Conservation (phyloP, 2,329 filamentous ascomycete species). For the Arthrocladium fulminans region DNA sequence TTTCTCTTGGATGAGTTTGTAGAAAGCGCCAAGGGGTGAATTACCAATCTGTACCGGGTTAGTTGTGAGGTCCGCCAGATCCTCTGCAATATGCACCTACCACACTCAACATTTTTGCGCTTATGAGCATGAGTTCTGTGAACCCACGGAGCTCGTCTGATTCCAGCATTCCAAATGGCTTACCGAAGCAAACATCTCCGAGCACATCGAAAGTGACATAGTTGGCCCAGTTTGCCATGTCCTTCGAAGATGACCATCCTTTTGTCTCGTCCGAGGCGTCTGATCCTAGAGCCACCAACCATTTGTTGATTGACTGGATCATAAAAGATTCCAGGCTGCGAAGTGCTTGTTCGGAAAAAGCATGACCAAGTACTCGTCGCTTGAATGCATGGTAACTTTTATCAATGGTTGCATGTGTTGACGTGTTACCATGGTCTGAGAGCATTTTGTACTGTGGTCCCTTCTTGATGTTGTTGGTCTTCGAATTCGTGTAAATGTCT, state of each 20-base stretch:
- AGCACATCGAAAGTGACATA: slow-evolving; percentile 46
- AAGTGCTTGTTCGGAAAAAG: slow-evolving; percentile 30
- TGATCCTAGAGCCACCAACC: slow-evolving; percentile 25
- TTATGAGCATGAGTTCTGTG: slow-evolving; percentile 27
- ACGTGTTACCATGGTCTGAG: slow-evolving; percentile 27
- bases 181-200: slow-evolving; percentile 37
- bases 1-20: neutral
- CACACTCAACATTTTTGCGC: slow-evolving; percentile 6
- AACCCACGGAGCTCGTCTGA: slow-evolving; percentile 36
- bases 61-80: neutral
- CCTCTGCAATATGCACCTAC: slow-evolving; percentile 5
- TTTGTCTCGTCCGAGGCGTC: slow-evolving; percentile 2
- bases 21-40: slow-evolving; percentile 1
- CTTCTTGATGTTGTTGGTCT: slow-evolving; percentile 39
- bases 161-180: slow-evolving; percentile 33
- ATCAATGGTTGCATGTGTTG: slow-evolving; percentile 31
- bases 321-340: slow-evolving; percentile 40
- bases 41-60: slow-evolving; percentile 2
- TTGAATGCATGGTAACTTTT: slow-evolving; percentile 16
- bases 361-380: slow-evolving; percentile 28
- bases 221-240: slow-evolving; percentile 39
- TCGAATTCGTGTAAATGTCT: slow-evolving; percentile 33
- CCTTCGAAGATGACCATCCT: slow-evolving; percentile 33
- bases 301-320: slow-evolving; percentile 34
- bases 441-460: slow-evolving; percentile 42